Base-by-base conservation (phyloP, 179 eudicot species). In the Nepenthes alata region DNA sequence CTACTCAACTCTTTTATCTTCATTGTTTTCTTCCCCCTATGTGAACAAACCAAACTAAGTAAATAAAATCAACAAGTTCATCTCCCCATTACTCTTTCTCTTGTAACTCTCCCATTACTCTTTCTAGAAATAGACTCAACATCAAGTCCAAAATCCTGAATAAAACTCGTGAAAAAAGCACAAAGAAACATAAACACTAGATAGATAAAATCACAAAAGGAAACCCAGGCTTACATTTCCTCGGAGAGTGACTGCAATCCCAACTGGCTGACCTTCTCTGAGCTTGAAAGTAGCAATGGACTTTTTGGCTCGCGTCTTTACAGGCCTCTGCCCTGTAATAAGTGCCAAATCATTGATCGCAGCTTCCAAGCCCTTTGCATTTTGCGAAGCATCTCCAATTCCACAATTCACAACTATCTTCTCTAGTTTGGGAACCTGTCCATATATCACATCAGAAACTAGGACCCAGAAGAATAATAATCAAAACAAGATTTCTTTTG, bases 361-460 rank as follows among this genome's bases (percentile, higher is more conserved):
- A 64, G 87, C 81, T 13, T 93, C 98, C 75, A 93, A 71, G 68
- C 96, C 98, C 80, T 86, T 93, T 8, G 85, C 77, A 74, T 93
- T 93, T 72, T 93, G 98, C n/a, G 91, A 86, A 61, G 98, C 98
- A 57, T 93, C 96, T 25, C 98, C 98, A 65, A 93, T 89, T 54
- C 98, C 96, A 70, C 95, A 89, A 61, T 93, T 93, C 74, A 93
- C 90, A 36, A 89, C 96, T 48, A 93, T 77, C 75, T 93, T 93
- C 37, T 81, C 83, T 70, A 93, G 47, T 67, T 93, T 93, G 6
- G 98, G 98, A 63, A 93, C 88, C 98, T 93, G 74, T 59, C 12
- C 67, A 70, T 35, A 61, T 7, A 41, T 7, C 45, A 41, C 1
- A 41, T 41, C 45, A 41, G 45, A 41, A 41, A 25, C 1, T 25